These are phyloP conservation scores for Ogataea naganishii DNA, from an alignment of 805 yeast genomes.

Conservation along the genomic window DNA sequence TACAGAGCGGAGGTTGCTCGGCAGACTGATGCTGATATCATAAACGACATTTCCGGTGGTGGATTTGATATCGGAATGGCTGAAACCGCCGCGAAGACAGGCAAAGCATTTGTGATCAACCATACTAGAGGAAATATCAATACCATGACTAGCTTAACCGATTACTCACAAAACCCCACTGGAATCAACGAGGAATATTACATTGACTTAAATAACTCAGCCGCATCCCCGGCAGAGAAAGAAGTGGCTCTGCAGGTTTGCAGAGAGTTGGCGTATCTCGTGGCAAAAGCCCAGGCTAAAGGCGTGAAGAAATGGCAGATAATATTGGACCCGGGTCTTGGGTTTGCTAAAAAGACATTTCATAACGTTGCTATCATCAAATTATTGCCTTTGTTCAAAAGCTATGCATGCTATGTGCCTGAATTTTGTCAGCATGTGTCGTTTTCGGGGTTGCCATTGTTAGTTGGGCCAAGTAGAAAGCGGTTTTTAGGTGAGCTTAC, in stretches of 20 bases:
- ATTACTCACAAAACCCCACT: constrained; percentile 33
- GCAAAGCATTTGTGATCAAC: constrained; percentile 72
- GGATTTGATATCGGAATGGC: constrained; percentile 59
- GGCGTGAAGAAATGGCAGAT: constrained; percentile 89
- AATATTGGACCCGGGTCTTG: constrained; percentile 89
- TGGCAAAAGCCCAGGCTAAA: constrained; percentile 42
- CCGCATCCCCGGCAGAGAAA: not conserved
- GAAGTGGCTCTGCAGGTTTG: constrained; percentile 34
- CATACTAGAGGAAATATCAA: constrained; percentile 80
- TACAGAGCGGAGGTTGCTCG: constrained; percentile 71
- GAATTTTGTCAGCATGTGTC: constrained; percentile 24
- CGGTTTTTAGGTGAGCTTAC: constrained; percentile 74
- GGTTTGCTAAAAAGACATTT: constrained; percentile 77
- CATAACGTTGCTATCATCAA: constrained; percentile 66
- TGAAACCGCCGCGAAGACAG: constrained; percentile 54
- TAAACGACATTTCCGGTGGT: constrained; percentile 88
- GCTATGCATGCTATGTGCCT: constrained; percentile 29
- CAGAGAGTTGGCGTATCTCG: constrained; percentile 51
- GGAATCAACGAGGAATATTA: constrained; percentile 5
- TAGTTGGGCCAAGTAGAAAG: constrained; percentile 87
- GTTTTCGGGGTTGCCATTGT: constrained; percentile 51
- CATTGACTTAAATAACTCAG: not conserved
- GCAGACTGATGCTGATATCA: constrained; percentile 79
- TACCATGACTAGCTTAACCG: constrained; percentile 56
- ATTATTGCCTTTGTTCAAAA: constrained; percentile 36